Base-by-base conservation (phyloP, 257 asterid genomes). In the Oldenlandia corymbosa region DNA sequence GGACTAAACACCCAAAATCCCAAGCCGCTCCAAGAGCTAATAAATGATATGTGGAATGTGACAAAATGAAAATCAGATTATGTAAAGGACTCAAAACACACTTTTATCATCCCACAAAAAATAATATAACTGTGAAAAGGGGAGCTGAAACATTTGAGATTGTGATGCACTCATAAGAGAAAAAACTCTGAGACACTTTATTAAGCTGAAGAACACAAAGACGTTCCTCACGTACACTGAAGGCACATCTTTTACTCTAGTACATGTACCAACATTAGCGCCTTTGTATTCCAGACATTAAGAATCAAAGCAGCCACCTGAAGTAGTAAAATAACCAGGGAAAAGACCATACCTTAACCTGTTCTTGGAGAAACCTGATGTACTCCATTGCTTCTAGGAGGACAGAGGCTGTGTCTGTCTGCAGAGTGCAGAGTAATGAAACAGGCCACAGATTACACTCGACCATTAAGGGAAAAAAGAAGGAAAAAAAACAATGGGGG, bases 381-480 rank as follows among this genome's bases (percentile, higher is more conserved):
- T 91, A 91, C 47, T 86, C 98, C 87, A 86, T 77, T 32, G 94
- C 96, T 69, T 88, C 95, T 5, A 73, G 72, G 52, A 91, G 95
- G 70, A 91, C 98, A 21, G 98, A 91, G 48, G 96, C 96, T 1
- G 96, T 84, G 76, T 91, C 98, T 1, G 98, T 83, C 98, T 91
- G 82, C 54, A 67, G 16, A 18, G 14, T 91, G 82, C 54, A 67
- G 16, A 18, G 14, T 12, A 68, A 68, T 37, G 14, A 21, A 18
- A 60, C 42, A 60, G 27, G 41, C n/a, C 23, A 48, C n/a, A 46
- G 17, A 65, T 51, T 16, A 61, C 20, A 10, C 62, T 9, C 17
- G 7, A 23, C 31, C 23, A 8, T 37, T 39, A 10, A 5, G 12
- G 45, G 45, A 51, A 2, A 49, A 34, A 36, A 10, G 10, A 23